Base-by-base conservation (phyloP, 352 stramenopile species). In the Pythium rhizo-oryzae region DNA sequence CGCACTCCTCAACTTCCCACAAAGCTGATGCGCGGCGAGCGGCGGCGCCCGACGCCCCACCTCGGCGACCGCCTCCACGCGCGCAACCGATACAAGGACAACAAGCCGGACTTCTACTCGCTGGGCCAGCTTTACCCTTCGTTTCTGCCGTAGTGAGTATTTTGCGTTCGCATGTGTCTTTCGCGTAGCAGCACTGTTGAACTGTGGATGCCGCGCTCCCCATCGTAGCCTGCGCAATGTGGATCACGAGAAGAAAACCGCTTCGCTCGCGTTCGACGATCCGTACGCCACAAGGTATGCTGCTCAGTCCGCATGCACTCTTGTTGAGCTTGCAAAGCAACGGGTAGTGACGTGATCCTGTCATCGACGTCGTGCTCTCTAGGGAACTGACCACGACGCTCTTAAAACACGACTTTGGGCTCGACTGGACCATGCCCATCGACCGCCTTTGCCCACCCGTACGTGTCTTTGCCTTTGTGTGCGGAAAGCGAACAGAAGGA, bases 381-480 rank as follows among this genome's bases (percentile, higher is more conserved):
- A 90, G 89, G 59, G 89, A 97, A 62, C 80, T 99, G 49, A 98
- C 97, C 3, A 84, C 86, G 65, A 93, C 93, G 37, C 76, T 99
- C 61, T 83, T 99, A 21, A 72, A 91, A 50, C 79, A 94, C 39
- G 89, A 99, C 66, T 99, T 99, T 74, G 76, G 83, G 15, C 59
- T 96, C 30, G 67, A 98, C 35, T 97, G 94, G 79, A 83, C 87
- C 19, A 92, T 99, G 23, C 97, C 97, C 8, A 85, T 92, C 28
- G 87, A 98, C 67, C 85, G 89, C 15, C 74, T 99, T 25, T 99
- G 95, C 77, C 97, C 97, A 49, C 96, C 97, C 15, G 88, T 99
- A 67, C 70, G 92, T 47, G 41, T n/a, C 8, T 15, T 41, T 41
- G 15, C 41, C 11, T 47, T 8, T 19, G 18, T 8, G 15, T 2